Conservation (phyloP, 805 yeast species). For the Candida dajiaensis region DNA sequence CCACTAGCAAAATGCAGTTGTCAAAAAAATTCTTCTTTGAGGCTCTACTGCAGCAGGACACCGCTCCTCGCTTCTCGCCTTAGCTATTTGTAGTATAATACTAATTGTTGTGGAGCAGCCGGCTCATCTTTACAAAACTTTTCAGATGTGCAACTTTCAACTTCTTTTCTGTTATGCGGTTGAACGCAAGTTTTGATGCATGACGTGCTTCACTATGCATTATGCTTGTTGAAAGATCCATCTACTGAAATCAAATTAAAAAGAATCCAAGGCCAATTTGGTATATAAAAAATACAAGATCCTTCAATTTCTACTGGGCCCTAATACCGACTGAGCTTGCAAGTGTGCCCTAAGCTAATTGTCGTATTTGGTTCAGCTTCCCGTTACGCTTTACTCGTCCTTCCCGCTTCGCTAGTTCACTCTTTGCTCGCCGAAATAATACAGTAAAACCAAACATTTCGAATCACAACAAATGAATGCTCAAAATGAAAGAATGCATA, state of each 20-base stretch:
- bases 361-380: too few relatives aligned
- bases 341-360: too few relatives aligned
- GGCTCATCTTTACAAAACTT: not conserved
- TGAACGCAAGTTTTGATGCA: not conserved
- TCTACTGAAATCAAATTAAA: not conserved
- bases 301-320: not conserved
- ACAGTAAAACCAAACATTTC: too few relatives aligned
- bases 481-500: not conserved
- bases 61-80: too few relatives aligned
- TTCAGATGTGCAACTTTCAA: not conserved
- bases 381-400: too few relatives aligned
- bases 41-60: too few relatives aligned
- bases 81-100: too few relatives aligned
- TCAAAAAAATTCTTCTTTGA: not conserved
- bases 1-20: not conserved
- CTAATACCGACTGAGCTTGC: too few relatives aligned
- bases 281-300: not conserved
- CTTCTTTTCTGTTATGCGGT: not conserved
- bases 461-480: not conserved
- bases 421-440: too few relatives aligned
- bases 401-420: not conserved
- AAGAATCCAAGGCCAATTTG: not conserved
- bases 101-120: too few relatives aligned
- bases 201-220: not conserved
- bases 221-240: not conserved